These are phyloP conservation scores for Hylodesmum podocarpum DNA, from an alignment of 306 rosid species.

Conservation along the genomic window DNA sequence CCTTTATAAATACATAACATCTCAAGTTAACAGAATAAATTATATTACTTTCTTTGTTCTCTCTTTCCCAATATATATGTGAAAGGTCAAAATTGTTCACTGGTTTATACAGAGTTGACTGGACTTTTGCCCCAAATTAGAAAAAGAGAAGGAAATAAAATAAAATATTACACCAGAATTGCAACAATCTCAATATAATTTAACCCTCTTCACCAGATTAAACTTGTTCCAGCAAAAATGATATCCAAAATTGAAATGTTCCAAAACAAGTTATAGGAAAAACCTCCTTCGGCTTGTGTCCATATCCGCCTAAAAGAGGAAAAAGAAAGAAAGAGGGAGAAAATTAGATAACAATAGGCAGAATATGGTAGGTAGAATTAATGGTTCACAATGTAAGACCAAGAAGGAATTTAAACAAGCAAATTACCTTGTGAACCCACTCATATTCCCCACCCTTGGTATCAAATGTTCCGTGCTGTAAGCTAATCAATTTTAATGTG, in stretches of 20 bases:
- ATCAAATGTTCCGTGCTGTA: constrained; percentile 92
- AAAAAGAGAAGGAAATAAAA: background rate
- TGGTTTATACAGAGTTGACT: constrained; percentile 10
- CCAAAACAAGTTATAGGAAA: constrained; percentile 60
- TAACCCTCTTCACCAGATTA: constrained; percentile 7
- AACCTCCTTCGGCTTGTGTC: constrained; percentile 98
- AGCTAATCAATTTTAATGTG: constrained; percentile 71
- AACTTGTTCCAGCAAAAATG: constrained; percentile 13
- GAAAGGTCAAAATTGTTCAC: constrained; percentile 33
- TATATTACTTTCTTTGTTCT: background rate
- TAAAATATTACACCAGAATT: background rate
- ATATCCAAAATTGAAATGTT: constrained; percentile 18
- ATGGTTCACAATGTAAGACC: background rate
- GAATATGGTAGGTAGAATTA: background rate
- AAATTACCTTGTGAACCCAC: constrained; percentile 93
- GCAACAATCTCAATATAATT: background rate
- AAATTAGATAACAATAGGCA: background rate
- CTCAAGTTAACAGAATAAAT: background rate
- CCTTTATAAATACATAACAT: background rate
- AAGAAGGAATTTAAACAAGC: constrained; percentile 6
- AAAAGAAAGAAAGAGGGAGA: background rate
- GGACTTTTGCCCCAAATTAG: background rate
- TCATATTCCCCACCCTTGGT: constrained; percentile 85
- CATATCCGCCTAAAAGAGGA: constrained; percentile 77
- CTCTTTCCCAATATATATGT: background rate